Evolutionary conservation across 768 basidiomycete genomes (phyloP), one percentile per base, ranked within the genome.

Genomic region (Auriscalpium microsporum): DNA sequence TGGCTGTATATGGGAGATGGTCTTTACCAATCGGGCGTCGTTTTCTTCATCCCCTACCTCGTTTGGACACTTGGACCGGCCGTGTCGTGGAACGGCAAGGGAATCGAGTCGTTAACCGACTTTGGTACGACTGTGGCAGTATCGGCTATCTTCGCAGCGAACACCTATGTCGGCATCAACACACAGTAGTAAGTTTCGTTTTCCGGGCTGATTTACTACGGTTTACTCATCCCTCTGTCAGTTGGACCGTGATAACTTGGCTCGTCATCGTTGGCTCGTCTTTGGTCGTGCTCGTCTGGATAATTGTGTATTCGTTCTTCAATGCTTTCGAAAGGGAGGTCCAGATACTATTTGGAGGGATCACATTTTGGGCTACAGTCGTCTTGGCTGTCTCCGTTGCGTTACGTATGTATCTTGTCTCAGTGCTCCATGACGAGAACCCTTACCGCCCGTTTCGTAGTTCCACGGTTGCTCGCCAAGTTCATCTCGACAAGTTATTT

Each of bases 1-100:
- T 97, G 93, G 92, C 66, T 86, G 53, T 96, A 94, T 71, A 96
- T 97, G 90, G 67, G 81, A 8, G 95, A 98, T 67, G 94, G 94
- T 28, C 71, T 97, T 36, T 97, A 96, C 70, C 95, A 98, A 65
- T 95, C 94, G 0, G 82, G 74, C 0, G 80, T 91, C 56, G 81
- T 93, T 35, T 94, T 86, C 72, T 94, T 87, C 73, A 76, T 97
- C 63, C 91, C 94, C 0, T 96, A 81, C 67, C 67, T 83, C 46
- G 80, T 78, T 19, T 89, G 88, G 84, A 78, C 78, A 1, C 66
- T 85, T 14, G 86, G 84, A 5, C 69, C 77, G 14, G 75, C 83
- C 3, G 69, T 78, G 1, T 86, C 89, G 10, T 91, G 84, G 84
- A 85, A 84, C 60, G 93, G 92, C 33, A 84, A 73, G 62, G 80